Percentiles rank a stretch among this genome's conserved stretches.
phyloP scores from a whole-genome alignment of 2,329 filamentous ascomycete genomes.

The Phialocephala sp. region DNA sequence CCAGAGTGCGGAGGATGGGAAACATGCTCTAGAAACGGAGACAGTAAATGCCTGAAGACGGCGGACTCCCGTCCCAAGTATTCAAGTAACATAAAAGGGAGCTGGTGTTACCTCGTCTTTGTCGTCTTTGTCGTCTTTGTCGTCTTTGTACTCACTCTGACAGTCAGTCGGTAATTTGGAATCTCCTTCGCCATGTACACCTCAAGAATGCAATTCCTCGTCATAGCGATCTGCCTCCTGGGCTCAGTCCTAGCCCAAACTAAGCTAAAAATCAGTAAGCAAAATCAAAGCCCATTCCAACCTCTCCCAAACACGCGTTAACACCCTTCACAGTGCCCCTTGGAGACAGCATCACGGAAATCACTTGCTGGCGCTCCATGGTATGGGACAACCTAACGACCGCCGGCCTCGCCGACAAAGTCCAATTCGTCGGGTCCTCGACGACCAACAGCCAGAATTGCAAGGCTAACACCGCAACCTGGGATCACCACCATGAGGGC shows the following conservation, averaged over 20 bases:
- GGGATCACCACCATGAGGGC: constrained; percentile 51
- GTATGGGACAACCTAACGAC: constrained; percentile 49
- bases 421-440: constrained; percentile 51
- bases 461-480: constrained; percentile 39
- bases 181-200: neutral
- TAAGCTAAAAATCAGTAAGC: neutral
- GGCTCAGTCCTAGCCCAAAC: neutral
- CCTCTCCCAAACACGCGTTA: neutral
- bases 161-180: neutral
- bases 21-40: neutral
- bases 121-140: neutral
- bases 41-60: neutral
- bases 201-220: neutral
- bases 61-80: neutral
- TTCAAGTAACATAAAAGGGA: neutral
- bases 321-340: constrained; percentile 43
- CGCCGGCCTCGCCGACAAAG: constrained; percentile 43
- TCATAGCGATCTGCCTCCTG: neutral
- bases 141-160: neutral
- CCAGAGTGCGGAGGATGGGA: neutral
- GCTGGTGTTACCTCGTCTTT: neutral
- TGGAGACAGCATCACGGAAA: constrained; percentile 53
- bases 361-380: constrained; percentile 51
- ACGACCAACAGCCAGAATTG: constrained; percentile 45
- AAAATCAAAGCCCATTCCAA: neutral